Percentiles rank a stretch among this genome's conserved stretches.
Evolutionary conservation across 768 basidiomycete species (phyloP).

Genomic region (Collybia sp.): DNA sequence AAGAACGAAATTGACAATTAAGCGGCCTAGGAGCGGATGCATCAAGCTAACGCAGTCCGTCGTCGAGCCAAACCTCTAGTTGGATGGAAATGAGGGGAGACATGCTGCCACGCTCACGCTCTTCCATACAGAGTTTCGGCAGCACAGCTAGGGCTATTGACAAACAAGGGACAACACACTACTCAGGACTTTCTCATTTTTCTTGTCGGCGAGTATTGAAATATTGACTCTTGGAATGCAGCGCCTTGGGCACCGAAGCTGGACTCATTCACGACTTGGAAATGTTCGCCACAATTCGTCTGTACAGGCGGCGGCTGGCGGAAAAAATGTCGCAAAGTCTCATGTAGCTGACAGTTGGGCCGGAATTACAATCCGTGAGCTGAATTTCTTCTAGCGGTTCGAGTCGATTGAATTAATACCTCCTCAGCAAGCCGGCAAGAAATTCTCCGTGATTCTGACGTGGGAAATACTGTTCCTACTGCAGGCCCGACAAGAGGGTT

Average conservation of each 20-base stretch:
- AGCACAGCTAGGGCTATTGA: not conserved
- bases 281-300: slow-evolving; percentile 5
- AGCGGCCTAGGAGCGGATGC: slow-evolving; percentile 45
- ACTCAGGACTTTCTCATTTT: not conserved
- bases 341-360: slow-evolving; percentile 17
- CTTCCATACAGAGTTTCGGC: not conserved
- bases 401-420: not conserved
- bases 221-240: too few species aligned
- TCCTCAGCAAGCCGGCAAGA: slow-evolving; percentile 12
- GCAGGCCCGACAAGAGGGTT: not conserved
- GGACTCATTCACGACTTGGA: too few species aligned
- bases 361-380: slow-evolving; percentile 30
- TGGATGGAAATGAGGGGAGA: too few species aligned
- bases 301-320: not conserved
- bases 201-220: too few species aligned
- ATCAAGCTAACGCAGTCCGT: slow-evolving; percentile 15
- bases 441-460: slow-evolving; percentile 6
- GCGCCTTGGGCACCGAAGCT: too few species aligned
- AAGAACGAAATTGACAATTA: slow-evolving; percentile 67
- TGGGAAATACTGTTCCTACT: not conserved
- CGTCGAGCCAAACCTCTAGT: not conserved
- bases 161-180: not conserved
- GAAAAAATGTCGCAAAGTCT: slow-evolving; percentile 4
- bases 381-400: not conserved
- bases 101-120: slow-evolving; percentile 1